Base-by-base conservation (phyloP, 345 rosid genomes). In the Barbarea vulgaris region DNA sequence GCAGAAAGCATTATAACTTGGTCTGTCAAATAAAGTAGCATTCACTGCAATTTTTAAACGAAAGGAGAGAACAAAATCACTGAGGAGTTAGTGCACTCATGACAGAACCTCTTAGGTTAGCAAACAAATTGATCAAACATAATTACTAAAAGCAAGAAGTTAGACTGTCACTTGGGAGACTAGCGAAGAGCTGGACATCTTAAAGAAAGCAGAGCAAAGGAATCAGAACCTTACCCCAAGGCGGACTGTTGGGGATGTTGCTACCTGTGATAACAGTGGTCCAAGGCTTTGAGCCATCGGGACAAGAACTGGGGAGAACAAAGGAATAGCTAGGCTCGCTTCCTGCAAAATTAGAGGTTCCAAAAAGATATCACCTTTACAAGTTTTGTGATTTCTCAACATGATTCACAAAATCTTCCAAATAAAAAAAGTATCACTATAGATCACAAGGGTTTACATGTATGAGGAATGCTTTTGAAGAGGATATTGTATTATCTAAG, bases 201-300 rank as follows among this genome's bases (percentile, higher is more conserved):
- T 19, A 15, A 52, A 39, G 44, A 39, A 14, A 31, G 18, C 37
- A 41, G 65, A 53, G 50, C 69, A 65, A 48, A 37, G 47, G 73
- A 71, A 64, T 14, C 37, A 72, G 42, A 71, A 67, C 78, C 80
- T 90, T 82, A 95, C 99, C 90, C 99, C 97, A 52, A 85, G 70
- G 58, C 90, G 92, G 44, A 95, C 80, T 41, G 97, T 87, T n/a
- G 93, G 91, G 3, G 90, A 89, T 21, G 90, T 78, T 33, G 88
- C 81, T 28, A 95, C 77, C 84, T 92, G 96, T 64, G 93, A 85
- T 65, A 95, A 81, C 68, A 92, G 39, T 53, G 97, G 97, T 77
- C 97, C 99, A 61, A 92, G 73, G 74, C 94, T 88, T 82, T 95
- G 99, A 60, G 97, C 97, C 90, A 95, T 69, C 25, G 97, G 97